A percentile compares a stretch with the other conserved stretches of the same genome.
Conservation (phyloP, 805 yeast species). For the Yarrowia sp. region DNA sequence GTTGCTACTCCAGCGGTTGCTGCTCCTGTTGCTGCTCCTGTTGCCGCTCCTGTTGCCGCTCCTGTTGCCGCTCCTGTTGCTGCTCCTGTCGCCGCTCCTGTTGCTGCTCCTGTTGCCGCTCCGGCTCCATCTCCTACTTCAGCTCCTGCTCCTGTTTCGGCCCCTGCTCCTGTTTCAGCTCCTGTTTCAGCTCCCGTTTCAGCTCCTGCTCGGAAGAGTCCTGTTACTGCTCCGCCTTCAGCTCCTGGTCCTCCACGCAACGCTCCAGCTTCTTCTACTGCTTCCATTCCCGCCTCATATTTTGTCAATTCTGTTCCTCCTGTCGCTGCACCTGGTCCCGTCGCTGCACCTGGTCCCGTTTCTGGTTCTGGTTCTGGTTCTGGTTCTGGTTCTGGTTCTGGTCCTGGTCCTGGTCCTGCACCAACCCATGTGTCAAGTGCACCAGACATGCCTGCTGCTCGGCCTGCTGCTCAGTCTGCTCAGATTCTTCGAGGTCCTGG, state of each 20-base stretch:
- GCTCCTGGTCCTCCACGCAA: neutral
- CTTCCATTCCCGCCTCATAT: no score
- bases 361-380: slow-evolving; percentile 1
- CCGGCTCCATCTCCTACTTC: neutral
- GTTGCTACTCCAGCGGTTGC: no score
- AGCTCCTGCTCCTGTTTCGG: neutral
- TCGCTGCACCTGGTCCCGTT: neutral
- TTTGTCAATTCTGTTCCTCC: no score
- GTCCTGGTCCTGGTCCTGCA: no score
- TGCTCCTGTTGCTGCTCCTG: no score
- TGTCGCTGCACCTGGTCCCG: neutral
- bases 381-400: neutral
- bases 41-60: no score
- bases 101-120: neutral
- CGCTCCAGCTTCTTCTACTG: neutral
- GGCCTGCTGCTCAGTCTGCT: no score
- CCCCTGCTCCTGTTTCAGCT: neutral
- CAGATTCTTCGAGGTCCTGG: no score
- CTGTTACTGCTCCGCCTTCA: neutral
- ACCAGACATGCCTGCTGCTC: no score
- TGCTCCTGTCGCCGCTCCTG: neutral
- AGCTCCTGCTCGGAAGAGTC: neutral
- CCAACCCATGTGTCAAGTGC: no score
- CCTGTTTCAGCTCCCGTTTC: neutral
- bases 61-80: neutral